Evolutionary conservation across 1,284 basidiomycete genomes (phyloP).

Genomic region (Marasmius fiardii): DNA sequence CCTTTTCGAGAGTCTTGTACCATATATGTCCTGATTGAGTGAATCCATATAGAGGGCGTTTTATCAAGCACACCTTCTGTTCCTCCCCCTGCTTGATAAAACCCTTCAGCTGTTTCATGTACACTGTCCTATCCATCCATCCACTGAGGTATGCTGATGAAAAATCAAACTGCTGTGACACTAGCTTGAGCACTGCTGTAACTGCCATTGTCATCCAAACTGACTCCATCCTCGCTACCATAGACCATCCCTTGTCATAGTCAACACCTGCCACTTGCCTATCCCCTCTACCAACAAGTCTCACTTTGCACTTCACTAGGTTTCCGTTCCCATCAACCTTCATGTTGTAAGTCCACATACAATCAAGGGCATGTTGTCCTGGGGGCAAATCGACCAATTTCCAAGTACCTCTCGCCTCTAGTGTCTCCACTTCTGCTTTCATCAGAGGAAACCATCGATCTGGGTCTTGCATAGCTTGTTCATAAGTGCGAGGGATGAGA

Average conservation of each 20-base stretch:
- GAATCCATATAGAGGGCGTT: constrained; percentile 8
- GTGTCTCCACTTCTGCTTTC: constrained; percentile 5
- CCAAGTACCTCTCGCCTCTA: neutral
- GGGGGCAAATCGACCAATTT: constrained; percentile 11
- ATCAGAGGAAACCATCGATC: constrained; percentile 9
- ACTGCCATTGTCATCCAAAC: neutral
- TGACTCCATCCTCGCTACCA: constrained; percentile 10
- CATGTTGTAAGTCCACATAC: neutral
- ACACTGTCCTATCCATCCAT: neutral
- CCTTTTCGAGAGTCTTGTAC: constrained; percentile 9
- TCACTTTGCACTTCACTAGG: neutral
- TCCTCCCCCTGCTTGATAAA: constrained; percentile 12
- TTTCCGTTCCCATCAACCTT: neutral
- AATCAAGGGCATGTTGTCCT: neutral
- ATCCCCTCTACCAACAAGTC: neutral
- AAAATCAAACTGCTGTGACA: constrained; percentile 1
- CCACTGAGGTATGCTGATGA: neutral
- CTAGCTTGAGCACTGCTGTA: neutral
- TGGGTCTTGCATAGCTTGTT: constrained; percentile 1
- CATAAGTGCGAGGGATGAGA: constrained; percentile 2
- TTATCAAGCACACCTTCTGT: constrained; percentile 4
- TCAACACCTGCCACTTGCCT: neutral
- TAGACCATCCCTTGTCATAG: constrained; percentile 4
- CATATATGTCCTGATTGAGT: constrained; percentile 15
- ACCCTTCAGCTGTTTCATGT: constrained; percentile 7